These are phyloP conservation scores for Eruca vesicaria DNA, from an alignment of 441 rosid genomes.

Conservation along the genomic window DNA sequence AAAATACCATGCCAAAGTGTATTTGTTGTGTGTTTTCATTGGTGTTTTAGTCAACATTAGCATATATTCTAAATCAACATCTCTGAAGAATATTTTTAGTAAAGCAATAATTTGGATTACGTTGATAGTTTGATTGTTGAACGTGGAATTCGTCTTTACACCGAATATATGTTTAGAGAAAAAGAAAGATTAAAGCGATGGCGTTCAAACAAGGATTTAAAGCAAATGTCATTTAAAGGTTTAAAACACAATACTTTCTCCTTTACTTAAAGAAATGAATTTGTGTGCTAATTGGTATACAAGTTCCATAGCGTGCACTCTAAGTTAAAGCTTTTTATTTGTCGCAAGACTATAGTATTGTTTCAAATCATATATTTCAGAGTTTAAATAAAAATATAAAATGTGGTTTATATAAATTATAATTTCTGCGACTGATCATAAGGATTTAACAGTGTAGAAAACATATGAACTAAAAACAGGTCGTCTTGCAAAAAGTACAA, in stretches of 20 bases:
- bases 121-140: conserved; percentile 17
- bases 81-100: conserved; percentile 18
- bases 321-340: neutral
- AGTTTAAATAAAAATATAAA: neutral
- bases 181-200: conserved; percentile 28
- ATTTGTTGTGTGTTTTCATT: neutral
- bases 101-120: conserved; percentile 25
- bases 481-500: conserved; percentile 85
- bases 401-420: neutral
- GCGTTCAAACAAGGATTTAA: conserved; percentile 13
- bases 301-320: neutral
- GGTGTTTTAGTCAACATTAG: conserved; percentile 30
- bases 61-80: conserved; percentile 30
- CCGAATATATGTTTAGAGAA: conserved; percentile 19
- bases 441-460: neutral
- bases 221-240: conserved; percentile 11
- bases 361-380: neutral
- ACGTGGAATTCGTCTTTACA: conserved; percentile 15
- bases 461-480: conserved; percentile 12
- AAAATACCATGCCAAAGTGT: neutral
- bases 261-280: conserved; percentile 3
- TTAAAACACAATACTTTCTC: conserved; percentile 13
- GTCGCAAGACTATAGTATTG: neutral
- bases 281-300: no score
- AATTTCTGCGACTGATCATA: neutral